Conservation (phyloP, 2,329 filamentous ascomycete genomes). For the Phoma sp. region DNA sequence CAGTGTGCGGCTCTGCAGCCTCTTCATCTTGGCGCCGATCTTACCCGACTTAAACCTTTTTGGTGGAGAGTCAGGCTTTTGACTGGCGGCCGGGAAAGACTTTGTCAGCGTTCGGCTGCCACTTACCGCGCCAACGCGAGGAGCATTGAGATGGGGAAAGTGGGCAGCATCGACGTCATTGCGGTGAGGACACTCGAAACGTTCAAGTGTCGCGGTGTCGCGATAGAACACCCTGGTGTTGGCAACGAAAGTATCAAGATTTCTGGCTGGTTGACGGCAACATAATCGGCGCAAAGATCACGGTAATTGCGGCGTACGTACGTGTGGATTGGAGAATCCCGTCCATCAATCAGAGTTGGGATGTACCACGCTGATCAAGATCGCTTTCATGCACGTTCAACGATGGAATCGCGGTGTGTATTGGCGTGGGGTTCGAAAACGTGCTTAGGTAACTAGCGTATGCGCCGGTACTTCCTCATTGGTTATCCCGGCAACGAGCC, state of each 20-base stretch:
- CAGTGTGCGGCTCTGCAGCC: slow-evolving; percentile 38
- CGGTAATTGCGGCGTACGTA: slow-evolving; percentile 13
- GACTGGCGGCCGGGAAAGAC: slow-evolving; percentile 22
- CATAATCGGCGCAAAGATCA: background rate
- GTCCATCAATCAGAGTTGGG: slow-evolving; percentile 14
- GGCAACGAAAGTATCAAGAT: background rate
- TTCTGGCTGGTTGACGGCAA: slow-evolving; percentile 7
- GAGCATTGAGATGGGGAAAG: slow-evolving; percentile 7
- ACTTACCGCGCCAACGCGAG: slow-evolving; percentile 20
- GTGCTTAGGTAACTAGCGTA: slow-evolving; percentile 10
- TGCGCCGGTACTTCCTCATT: slow-evolving; percentile 11
- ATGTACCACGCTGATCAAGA: slow-evolving; percentile 11
- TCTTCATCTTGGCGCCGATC: slow-evolving; percentile 38
- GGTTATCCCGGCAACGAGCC: slow-evolving; percentile 3
- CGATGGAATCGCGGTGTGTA: slow-evolving; percentile 7
- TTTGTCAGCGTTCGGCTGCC: slow-evolving; percentile 15
- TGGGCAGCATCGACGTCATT: slow-evolving; percentile 26
- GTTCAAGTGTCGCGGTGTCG: slow-evolving; percentile 6
- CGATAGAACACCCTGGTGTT: slow-evolving; percentile 13
- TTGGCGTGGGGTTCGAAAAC: slow-evolving; percentile 1
- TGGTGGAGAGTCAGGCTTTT: slow-evolving; percentile 24
- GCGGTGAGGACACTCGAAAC: slow-evolving; percentile 6
- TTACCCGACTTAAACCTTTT: slow-evolving; percentile 24
- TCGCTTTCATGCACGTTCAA: slow-evolving; percentile 5
- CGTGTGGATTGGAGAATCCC: slow-evolving; percentile 4